Evolutionary conservation across 495 filamentous ascomycete genomes (phyloP).

Genomic region (Aspergillus indologenus): DNA sequence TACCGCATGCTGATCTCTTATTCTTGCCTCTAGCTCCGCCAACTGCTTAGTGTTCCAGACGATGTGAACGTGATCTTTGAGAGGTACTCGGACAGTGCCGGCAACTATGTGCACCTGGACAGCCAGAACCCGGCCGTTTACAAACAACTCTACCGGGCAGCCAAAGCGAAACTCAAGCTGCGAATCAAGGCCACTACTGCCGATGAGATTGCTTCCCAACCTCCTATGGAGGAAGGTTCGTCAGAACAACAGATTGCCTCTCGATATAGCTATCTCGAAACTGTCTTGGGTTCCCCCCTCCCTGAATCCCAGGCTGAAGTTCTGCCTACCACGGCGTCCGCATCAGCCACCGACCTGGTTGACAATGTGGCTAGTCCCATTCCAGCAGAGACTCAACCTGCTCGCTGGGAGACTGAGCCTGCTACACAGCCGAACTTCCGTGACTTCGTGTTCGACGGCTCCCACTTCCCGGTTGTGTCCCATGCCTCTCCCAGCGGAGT

Average conservation of each 20-base stretch:
- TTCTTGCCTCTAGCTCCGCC: slow-evolving; percentile 61
- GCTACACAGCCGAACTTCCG: slow-evolving; percentile 25
- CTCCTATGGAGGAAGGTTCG: slow-evolving; percentile 9
- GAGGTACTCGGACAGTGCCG: slow-evolving; percentile 93
- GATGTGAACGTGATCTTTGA: slow-evolving; percentile 74
- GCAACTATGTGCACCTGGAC: slow-evolving; percentile 75
- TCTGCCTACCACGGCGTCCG: slow-evolving; percentile 11
- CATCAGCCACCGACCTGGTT: slow-evolving; percentile 7
- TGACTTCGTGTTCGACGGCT: slow-evolving; percentile 31
- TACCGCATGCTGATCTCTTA: slow-evolving; percentile 10
- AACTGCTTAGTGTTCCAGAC: slow-evolving; percentile 65
- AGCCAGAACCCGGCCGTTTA: slow-evolving; percentile 75
- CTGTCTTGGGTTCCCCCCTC: slow-evolving; percentile 39
- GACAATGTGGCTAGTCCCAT: slow-evolving; percentile 11
- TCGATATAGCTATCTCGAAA: slow-evolving; percentile 42
- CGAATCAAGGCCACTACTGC: slow-evolving; percentile 69
- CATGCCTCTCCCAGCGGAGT: slow-evolving; percentile 33
- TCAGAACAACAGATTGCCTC: slow-evolving; percentile 18
- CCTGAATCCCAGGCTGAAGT: slow-evolving; percentile 18
- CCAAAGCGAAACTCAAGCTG: slow-evolving; percentile 97
- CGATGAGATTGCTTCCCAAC: slow-evolving; percentile 14
- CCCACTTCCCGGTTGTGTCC: slow-evolving; percentile 29
- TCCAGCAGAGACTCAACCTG: slow-evolving; percentile 5
- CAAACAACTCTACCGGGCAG: slow-evolving; percentile 95
- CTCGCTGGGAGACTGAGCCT: slow-evolving; percentile 11